Base-by-base conservation (phyloP, 176 grass and related monocot species). In the Phoenix roebelenii region DNA sequence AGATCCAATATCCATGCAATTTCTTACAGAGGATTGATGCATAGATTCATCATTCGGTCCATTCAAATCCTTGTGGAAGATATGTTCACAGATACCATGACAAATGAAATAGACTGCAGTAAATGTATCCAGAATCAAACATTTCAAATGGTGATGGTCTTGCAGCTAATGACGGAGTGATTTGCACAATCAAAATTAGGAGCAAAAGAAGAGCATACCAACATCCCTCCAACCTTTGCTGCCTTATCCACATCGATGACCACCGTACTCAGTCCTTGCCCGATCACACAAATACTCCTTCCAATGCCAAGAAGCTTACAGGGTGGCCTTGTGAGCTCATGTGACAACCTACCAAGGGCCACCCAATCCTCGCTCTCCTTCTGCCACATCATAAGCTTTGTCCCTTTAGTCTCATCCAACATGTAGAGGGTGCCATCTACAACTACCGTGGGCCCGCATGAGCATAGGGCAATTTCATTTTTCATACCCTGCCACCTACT, bases 81-180 rank as follows among this genome's bases (percentile, higher is more conserved):
- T 3, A 29, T 44, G 35, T 44, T 9, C 12, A 7, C 35, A 12
- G 10, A 44, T 44, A 44, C 35, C 14, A 2, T 3, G 12, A 44
- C 35, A 44, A 44, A 44, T 44, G 35, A 44, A 44, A 9, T 1
- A 10, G 6, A 14, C 35, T 44, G 9, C 35, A 44, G 12, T 12
- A 44, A 12, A 44, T 44, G 10, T 44, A 39, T 44, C 35, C 12
- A 44, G 7, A 44, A 44, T 44, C 35, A 44, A 44, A 44, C 35
- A 44, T 14, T 75, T 89, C 74, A 95, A 20, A 95, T 84, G 55
- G 80, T 77, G 55, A 95, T 90, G 54, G 85, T 67, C 16, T 65
- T 62, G 68, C 80, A 90, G 25, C 77, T 90, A 69, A 84, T 80
- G 0, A 80, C 63, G 3, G 52, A 17, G 16, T 82, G 18, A 32